Evolutionary conservation across 73 alveolate species (phyloP).

Genomic region (Paramecium sexaurelia): DNA sequence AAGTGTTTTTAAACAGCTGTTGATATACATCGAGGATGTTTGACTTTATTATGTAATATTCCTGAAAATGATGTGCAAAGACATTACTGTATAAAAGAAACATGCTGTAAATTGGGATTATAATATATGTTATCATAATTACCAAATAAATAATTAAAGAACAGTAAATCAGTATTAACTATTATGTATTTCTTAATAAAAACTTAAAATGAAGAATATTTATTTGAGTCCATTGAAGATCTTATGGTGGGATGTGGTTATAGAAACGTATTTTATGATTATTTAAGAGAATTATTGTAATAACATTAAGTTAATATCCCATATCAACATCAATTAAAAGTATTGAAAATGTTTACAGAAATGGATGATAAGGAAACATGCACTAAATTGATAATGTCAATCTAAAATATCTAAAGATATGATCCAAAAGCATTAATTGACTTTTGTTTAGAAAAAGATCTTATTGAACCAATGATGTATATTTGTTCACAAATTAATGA

Average conservation of each 20-base stretch:
- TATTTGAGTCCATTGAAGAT: slow-evolving; percentile 56
- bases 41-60: slow-evolving; percentile 27
- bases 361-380: slow-evolving; percentile 18
- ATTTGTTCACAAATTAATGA: slow-evolving; percentile 38
- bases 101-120: slow-evolving; percentile 47
- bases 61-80: slow-evolving; percentile 45
- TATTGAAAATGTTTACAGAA: background rate
- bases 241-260: slow-evolving; percentile 48
- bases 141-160: slow-evolving; percentile 31
- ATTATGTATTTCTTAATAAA: background rate
- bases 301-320: background rate
- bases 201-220: slow-evolving; percentile 46
- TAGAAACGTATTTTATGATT: slow-evolving; percentile 33
- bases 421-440: slow-evolving; percentile 41
- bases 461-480: slow-evolving; percentile 46
- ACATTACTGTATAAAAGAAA: background rate
- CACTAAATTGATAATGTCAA: background rate
- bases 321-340: background rate
- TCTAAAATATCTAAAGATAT: background rate
- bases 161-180: background rate
- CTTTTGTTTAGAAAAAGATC: slow-evolving; percentile 52
- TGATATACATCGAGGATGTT: background rate
- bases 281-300: slow-evolving; percentile 25
- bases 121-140: slow-evolving; percentile 6
- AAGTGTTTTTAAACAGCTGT: slow-evolving; percentile 12